Evolutionary conservation across 2,329 filamentous ascomycete genomes (phyloP), one percentile per base, ranked within the genome.

Genomic region (Thyridium curvatum): DNA sequence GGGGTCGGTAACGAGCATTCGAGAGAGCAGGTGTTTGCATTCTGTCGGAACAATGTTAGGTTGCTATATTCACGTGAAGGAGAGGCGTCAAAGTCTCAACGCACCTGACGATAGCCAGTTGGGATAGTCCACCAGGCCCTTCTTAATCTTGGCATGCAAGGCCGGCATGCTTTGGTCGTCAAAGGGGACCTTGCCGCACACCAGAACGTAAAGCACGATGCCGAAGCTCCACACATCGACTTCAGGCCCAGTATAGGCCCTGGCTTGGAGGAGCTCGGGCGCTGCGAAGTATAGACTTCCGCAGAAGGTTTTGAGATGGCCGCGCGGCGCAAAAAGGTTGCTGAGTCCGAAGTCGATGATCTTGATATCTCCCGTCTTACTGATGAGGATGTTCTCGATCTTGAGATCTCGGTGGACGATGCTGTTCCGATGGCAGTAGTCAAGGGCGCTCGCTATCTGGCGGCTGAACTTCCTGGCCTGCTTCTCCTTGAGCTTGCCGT

Each of bases 121-220:
- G 3, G 93, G 93, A 60, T 97, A 98, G 59, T 98, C 93, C 14
- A 97, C 93, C 37, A 86, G 66, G 29, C 93, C 93, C 59, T 94
- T 94, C 69, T 98, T 98, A 64, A 98, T 98, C 68, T 98, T 98
- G 42, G 91, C 90, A 64, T 98, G 93, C 35, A 98, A 71, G 46
- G 94, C 90, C 29, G 91, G 93, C 89, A 98, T 98, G 66, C 90
- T 96, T 65, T 98, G 93, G 57, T 98, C 93, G 58, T 98, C 93
- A 55, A 98, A 98, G 0, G 93, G 93, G 4, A 98, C 93, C 62
- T 97, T 97, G 38, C 93, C 93, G 57, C 93, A 97, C 4, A 97
- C 93, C 45, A 98, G 66, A 41, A 98, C 93, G 53, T 97, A 98
- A 12, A 98, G 75, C 12, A 98, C 93, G 51, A 98, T 96, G 16